Evolutionary conservation across 1,139 yeast genomes (phyloP).

Genomic region (Wickerhamomyces sp.): DNA sequence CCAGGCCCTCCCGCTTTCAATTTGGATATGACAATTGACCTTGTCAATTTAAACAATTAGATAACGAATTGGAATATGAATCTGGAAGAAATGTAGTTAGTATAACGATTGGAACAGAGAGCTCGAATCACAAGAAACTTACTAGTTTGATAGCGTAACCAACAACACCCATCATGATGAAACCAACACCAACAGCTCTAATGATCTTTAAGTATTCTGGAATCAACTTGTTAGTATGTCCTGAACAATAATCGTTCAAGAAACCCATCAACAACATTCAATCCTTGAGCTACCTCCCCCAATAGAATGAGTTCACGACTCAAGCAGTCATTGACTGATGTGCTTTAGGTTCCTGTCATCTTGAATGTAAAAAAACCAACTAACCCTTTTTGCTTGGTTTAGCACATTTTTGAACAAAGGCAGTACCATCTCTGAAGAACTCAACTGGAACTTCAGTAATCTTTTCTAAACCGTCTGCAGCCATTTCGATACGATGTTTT

Average conservation of each 20-base stretch:
- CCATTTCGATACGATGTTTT: slow-evolving; percentile 29
- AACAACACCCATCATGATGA: slow-evolving; percentile 95
- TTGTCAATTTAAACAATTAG: slow-evolving; percentile 64
- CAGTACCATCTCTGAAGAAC: slow-evolving; percentile 84
- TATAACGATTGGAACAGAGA: background rate
- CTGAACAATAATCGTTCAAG: too few species aligned
- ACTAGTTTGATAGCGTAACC: slow-evolving; percentile 89
- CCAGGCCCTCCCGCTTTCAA: too few species aligned
- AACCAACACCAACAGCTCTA: slow-evolving; percentile 95
- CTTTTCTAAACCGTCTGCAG: slow-evolving; percentile 71
- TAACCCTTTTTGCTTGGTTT: slow-evolving; percentile 82
- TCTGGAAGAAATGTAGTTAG: slow-evolving; percentile 25
- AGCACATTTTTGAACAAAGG: slow-evolving; percentile 85
- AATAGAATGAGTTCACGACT: too few species aligned
- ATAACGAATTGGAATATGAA: slow-evolving; percentile 96
- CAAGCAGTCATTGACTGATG: background rate
- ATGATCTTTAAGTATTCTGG: slow-evolving; percentile 80
- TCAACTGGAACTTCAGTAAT: slow-evolving; percentile 86
- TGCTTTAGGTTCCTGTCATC: background rate
- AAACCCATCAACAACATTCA: too few species aligned
- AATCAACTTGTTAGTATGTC: slow-evolving; percentile 4
- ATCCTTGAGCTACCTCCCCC: too few species aligned
- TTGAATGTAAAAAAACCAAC: slow-evolving; percentile 23
- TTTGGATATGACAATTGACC: background rate
- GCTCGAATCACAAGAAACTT: slow-evolving; percentile 13